Conservation (phyloP, 768 basidiomycete species). For the Calocybe cyanea region DNA sequence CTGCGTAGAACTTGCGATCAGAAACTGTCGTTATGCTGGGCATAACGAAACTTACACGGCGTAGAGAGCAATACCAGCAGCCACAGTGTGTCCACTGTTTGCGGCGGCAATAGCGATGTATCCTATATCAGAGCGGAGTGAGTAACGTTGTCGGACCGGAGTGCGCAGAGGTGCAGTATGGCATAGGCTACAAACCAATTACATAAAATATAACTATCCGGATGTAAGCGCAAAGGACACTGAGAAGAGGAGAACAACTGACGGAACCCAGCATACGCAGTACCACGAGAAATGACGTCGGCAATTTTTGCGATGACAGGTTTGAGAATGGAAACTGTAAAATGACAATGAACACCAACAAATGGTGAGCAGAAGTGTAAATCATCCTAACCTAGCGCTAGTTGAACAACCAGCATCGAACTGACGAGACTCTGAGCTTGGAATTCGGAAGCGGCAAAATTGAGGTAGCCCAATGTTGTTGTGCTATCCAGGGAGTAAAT, state of each 20-base stretch:
- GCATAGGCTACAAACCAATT: constrained; percentile 42
- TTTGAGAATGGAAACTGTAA: constrained; percentile 44
- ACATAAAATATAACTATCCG: constrained; percentile 54
- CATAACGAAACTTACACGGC: constrained; percentile 37
- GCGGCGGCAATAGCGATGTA: constrained; percentile 54
- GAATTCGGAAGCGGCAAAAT: constrained; percentile 52
- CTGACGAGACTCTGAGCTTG: constrained; percentile 50
- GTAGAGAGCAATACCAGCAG: constrained; percentile 55
- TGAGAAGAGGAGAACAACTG: constrained; percentile 21
- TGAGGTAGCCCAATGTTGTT: constrained; percentile 65
- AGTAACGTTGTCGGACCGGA: background rate
- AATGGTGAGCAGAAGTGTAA: constrained; percentile 13
- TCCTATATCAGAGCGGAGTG: constrained; percentile 21
- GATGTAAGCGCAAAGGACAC: background rate
- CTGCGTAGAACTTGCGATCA: constrained; percentile 34
- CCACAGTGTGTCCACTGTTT: constrained; percentile 38
- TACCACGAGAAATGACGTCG: constrained; percentile 65
- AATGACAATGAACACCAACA: background rate
- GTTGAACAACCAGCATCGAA: constrained; percentile 51
- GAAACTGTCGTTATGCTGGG: constrained; percentile 20
- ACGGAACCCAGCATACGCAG: constrained; percentile 56
- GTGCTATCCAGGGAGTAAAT: constrained; percentile 73
- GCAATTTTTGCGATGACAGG: constrained; percentile 73
- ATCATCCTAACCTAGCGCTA: constrained; percentile 55
- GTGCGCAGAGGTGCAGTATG: background rate